These are phyloP conservation scores for Dioscorea alata DNA, from an alignment of 106 monocot genomes.

Conservation along the genomic window DNA sequence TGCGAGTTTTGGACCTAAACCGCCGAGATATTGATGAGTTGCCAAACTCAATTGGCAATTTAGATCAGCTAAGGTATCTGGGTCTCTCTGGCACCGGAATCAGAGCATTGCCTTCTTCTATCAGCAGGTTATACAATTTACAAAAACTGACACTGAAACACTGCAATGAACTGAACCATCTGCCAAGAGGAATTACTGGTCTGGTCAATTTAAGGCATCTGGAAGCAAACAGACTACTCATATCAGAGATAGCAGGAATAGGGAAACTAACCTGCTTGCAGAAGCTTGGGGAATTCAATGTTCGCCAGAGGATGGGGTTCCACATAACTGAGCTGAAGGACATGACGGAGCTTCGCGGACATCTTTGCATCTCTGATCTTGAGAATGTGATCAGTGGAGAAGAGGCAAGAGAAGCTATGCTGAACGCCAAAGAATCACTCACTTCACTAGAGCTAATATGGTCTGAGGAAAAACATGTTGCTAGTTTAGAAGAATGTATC, in stretches of 20 bases:
- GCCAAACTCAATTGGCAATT: slow-evolving; percentile 22
- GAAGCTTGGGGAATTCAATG: not conserved
- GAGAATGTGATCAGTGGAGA: slow-evolving; percentile 4
- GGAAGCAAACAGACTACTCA: slow-evolving; percentile 3
- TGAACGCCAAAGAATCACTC: slow-evolving; percentile 6
- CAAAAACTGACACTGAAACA: slow-evolving; percentile 12
- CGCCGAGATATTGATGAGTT: slow-evolving; percentile 8
- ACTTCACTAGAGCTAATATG: not conserved
- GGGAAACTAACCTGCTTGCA: slow-evolving; percentile 9
- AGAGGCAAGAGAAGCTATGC: not conserved
- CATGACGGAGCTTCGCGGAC: slow-evolving; percentile 2
- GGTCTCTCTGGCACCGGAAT: slow-evolving; percentile 7
- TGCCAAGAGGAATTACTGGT: slow-evolving; percentile 9
- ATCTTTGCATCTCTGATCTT: slow-evolving; percentile 4
- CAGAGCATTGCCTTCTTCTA: slow-evolving; percentile 7
- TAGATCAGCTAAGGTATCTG: slow-evolving; percentile 19
- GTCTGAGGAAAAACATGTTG: not conserved
- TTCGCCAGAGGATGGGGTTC: not conserved
- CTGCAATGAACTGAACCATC: not conserved
- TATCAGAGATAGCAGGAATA: slow-evolving; percentile 6
- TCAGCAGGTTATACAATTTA: slow-evolving; percentile 13
- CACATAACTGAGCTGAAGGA: slow-evolving; percentile 7
- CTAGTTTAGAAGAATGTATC: not conserved
- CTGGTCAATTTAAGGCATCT: slow-evolving; percentile 17
- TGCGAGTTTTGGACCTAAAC: slow-evolving; percentile 31